A percentile compares a stretch with the other conserved stretches of the same genome.
Conservation (phyloP, 2,329 filamentous ascomycete species). For the Dothistroma pini region DNA sequence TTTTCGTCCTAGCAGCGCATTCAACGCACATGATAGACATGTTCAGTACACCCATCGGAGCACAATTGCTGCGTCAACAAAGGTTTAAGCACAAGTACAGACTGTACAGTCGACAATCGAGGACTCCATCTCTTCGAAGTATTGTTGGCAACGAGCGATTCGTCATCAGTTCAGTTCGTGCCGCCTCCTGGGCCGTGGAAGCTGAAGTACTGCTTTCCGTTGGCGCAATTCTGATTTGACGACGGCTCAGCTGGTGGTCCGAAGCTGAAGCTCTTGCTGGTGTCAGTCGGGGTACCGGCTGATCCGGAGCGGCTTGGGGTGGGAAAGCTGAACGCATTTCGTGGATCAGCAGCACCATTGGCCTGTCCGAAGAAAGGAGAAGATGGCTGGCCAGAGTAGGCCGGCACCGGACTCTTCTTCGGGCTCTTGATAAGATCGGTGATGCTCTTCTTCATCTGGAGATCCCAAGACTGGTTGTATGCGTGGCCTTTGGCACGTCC, state of each 20-base stretch:
- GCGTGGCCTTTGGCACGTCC: neutral
- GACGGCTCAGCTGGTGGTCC: neutral
- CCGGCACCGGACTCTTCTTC: neutral
- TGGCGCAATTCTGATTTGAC: neutral
- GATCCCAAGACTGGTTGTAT: conserved; percentile 3
- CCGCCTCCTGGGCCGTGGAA: neutral
- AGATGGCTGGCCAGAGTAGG: neutral
- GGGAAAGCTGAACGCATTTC: neutral
- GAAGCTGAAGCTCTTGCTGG: neutral
- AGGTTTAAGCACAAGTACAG: neutral
- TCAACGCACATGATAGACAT: neutral
- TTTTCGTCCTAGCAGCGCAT: neutral
- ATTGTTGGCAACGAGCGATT: neutral
- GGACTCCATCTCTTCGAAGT: neutral
- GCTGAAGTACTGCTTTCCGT: neutral
- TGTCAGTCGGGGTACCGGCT: neutral
- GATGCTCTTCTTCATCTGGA: conserved; percentile 13
- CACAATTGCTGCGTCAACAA: neutral
- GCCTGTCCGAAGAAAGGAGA: conserved; percentile 1
- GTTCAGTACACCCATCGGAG: neutral
- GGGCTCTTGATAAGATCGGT: conserved; percentile 4
- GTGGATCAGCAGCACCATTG: neutral
- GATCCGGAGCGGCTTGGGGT: neutral
- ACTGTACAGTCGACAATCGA: neutral
- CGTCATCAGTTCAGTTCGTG: neutral